These are phyloP conservation scores for Aspergillus spinulosporus DNA, from an alignment of 2,329 filamentous ascomycete species.

Conservation along the genomic window DNA sequence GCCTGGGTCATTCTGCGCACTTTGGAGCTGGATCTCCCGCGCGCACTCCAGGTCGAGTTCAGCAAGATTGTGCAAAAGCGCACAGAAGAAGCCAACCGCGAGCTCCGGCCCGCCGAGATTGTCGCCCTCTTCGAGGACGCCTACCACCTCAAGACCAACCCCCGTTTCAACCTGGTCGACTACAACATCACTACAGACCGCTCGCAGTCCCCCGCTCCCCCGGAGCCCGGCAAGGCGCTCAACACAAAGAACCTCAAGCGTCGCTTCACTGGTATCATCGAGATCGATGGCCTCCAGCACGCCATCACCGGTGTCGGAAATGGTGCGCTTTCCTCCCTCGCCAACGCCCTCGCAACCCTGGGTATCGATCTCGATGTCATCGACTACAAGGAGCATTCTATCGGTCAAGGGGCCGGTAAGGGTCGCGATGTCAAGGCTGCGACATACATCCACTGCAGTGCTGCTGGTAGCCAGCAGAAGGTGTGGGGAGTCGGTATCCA, in stretches of 20 bases:
- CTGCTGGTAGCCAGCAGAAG: conserved; percentile 60
- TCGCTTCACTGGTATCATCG: conserved; percentile 80
- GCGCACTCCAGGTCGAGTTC: conserved; percentile 89
- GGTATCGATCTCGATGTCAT: conserved; percentile 86
- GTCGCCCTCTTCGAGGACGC: conserved; percentile 82
- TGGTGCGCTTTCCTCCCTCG: conserved; percentile 85
- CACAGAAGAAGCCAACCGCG: conserved; percentile 77
- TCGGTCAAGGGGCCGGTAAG: conserved; percentile 76
- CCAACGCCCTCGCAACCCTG: conserved; percentile 73
- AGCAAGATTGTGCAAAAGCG: conserved; percentile 79
- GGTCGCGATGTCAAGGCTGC: conserved; percentile 87
- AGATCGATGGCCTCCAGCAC: conserved; percentile 78
- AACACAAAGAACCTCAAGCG: conserved; percentile 77
- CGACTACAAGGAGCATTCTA: conserved; percentile 95
- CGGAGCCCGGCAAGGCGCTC: conserved; percentile 67
- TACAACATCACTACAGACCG: conserved; percentile 89
- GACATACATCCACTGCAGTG: conserved; percentile 87
- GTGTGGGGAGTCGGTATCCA: conserved; percentile 62
- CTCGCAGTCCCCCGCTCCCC: conserved; percentile 69
- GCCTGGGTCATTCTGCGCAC: conserved; percentile 91
- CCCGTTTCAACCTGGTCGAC: conserved; percentile 82
- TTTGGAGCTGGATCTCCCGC: conserved; percentile 86
- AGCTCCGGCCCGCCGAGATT: conserved; percentile 82
- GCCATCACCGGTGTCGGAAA: conserved; percentile 78
- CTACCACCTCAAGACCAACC: conserved; percentile 81